phyloP scores from a whole-genome alignment of 108 stramenopile species.

The Cyclostephanos invisitatus region DNA sequence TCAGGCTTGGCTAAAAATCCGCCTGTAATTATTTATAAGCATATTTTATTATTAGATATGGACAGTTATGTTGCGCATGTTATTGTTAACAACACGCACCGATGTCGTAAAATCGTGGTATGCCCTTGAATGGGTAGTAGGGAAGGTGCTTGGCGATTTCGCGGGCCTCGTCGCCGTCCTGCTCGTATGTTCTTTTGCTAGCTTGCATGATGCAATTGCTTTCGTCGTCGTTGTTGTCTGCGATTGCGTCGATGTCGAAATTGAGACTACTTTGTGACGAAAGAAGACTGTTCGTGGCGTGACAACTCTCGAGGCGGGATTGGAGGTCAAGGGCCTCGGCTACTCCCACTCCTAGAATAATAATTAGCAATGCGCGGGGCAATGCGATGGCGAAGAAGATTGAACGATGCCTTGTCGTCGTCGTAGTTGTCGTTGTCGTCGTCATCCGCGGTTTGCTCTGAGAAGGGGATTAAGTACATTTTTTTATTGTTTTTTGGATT shows the following conservation, averaged over 20 bases:
- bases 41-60: too few relatives aligned
- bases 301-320: not conserved
- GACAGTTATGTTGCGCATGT: too few relatives aligned
- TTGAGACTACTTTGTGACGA: not conserved
- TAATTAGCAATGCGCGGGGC: not conserved
- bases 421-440: not conserved
- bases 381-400: not conserved
- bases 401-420: not conserved
- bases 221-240: not conserved
- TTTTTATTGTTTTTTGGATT: too few relatives aligned
- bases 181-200: constrained; percentile 53
- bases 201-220: constrained; percentile 2
- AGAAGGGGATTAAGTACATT: too few relatives aligned
- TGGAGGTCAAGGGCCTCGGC: not conserved
- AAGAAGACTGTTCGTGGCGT: not conserved
- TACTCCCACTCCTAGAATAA: not conserved
- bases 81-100: too few relatives aligned
- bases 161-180: constrained; percentile 81
- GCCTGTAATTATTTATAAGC: too few relatives aligned
- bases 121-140: constrained; percentile 99
- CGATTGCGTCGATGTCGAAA: not conserved
- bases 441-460: not conserved
- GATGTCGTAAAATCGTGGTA: constrained; percentile 97
- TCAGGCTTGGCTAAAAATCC: constrained; percentile 91
- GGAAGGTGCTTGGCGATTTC: constrained; percentile 94